Base-by-base conservation (phyloP, 345 rosid species). In the Reutealis trisperma region DNA sequence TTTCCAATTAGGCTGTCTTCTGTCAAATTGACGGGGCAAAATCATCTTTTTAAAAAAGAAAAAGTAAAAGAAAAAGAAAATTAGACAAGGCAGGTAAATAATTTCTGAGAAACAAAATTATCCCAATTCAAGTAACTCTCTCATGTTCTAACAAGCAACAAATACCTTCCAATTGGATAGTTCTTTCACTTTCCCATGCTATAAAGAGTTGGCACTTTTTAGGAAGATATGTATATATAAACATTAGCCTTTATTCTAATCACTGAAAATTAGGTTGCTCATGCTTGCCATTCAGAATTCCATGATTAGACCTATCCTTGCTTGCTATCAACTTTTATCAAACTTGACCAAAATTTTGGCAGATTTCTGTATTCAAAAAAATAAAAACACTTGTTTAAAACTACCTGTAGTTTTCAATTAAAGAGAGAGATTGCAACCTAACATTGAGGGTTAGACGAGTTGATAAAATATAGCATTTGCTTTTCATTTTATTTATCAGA, bases 131-230 rank as follows among this genome's bases (percentile, higher is more conserved):
- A 21, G 70, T 49, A 45, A 60, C 58, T 18, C 6, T 24, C 4
- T 16, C 1, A 30, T 25, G 19, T 22, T 22, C 55, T 27, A 68
- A 68, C 37, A 70, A 51, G 73, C 61, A 70, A 70, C 61, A 51
- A 52, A 16, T 24, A 51, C 73, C 61, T 51, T 70, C 8, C 45
- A 27, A 70, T 70, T 70, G 44, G 73, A 15, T 34, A 27, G 41
- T 27, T 13, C 72, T 25, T 69, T 51, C 30, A 47, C 25, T 42
- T 37, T 65, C 45, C 25, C 69, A 65, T 5, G 14, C 69, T 63
- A 63, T 19, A 8, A 41, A 65, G 22, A 27, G 15, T 45, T 22
- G 1, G 2, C 19, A 24, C 34, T 67, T 47, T 67, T 30, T 67
- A 14, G 32, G 30, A 44, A 67, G 5, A 42, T n/a, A 10, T n/a